These are phyloP conservation scores for Leccinum obscurum DNA, from an alignment of 768 basidiomycete genomes.

Conservation along the genomic window DNA sequence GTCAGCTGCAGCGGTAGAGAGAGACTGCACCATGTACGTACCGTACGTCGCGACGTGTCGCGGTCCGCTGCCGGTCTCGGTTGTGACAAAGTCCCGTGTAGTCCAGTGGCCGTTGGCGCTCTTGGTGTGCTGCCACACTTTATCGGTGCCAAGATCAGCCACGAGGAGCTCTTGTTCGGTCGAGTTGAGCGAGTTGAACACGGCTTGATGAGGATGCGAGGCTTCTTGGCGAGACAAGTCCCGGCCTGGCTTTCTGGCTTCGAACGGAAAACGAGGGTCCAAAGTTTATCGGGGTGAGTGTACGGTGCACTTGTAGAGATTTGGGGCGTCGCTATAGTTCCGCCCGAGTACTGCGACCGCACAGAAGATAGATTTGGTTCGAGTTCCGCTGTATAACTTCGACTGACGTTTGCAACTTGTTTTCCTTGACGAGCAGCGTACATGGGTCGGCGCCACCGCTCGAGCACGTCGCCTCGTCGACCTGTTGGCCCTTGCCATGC, in stretches of 20 bases:
- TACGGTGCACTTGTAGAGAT: conserved; percentile 49
- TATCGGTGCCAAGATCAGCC: conserved; percentile 76
- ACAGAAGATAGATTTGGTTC: too few relatives aligned
- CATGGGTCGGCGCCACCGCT: too few relatives aligned
- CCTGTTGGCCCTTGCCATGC: too few relatives aligned
- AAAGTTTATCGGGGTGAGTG: conserved; percentile 36
- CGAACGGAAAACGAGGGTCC: conserved; percentile 42
- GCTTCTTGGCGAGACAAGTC: conserved; percentile 65
- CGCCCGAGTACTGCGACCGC: conserved; percentile 62
- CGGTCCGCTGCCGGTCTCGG: conserved; percentile 63
- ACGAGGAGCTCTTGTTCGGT: conserved; percentile 60
- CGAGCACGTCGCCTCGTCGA: too few relatives aligned
- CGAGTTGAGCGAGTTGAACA: conserved; percentile 41
- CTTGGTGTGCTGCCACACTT: conserved; percentile 56
- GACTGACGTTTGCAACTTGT: too few relatives aligned
- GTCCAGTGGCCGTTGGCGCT: conserved; percentile 46
- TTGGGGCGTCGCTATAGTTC: conserved; percentile 56
- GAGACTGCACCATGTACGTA: conserved; percentile 31
- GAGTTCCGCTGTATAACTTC: too few relatives aligned
- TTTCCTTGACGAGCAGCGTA: too few relatives aligned
- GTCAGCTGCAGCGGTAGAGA: too few relatives aligned
- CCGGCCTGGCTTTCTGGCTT: conserved; percentile 53
- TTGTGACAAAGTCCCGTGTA: conserved; percentile 45
- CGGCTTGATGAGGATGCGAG: conserved; percentile 78
- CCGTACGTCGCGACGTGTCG: conserved; percentile 67